These are phyloP conservation scores for Tetratostichococcus sp. DNA, from an alignment of 139 green algal species.

Conservation along the genomic window DNA sequence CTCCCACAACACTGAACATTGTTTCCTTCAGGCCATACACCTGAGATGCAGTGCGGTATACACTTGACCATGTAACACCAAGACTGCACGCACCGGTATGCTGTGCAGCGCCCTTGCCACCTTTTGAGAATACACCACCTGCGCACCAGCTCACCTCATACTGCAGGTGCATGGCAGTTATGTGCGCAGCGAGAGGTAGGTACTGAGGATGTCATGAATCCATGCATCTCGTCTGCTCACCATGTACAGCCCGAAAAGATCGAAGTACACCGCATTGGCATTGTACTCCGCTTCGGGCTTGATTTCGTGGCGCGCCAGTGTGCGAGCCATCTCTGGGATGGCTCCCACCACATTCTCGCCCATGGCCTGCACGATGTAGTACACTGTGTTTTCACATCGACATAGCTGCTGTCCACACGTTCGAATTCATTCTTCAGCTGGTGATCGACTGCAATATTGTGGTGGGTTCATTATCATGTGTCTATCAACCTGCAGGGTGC, in stretches of 20 bases:
- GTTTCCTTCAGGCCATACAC: no score
- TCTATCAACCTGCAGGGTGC: constrained; percentile 50
- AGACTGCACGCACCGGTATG: constrained; percentile 31
- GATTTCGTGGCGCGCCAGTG: constrained; percentile 16
- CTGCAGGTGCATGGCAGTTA: no score
- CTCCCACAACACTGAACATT: no score
- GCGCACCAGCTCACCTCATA: no score
- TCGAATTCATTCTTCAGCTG: no score
- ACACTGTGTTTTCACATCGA: not conserved
- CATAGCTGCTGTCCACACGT: no score
- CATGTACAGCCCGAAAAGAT: constrained; percentile 28
- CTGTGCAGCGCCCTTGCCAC: constrained; percentile 23
- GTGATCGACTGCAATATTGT: no score
- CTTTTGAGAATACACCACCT: constrained; percentile 32
- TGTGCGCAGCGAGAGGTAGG: no score
- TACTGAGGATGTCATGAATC: no score
- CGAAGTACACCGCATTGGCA: constrained; percentile 23
- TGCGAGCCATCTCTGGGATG: constrained; percentile 24
- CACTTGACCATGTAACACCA: no score
- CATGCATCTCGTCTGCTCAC: constrained; percentile 6
- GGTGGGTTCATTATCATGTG: no score
- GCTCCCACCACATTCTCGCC: constrained; percentile 41
- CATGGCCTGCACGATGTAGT: constrained; percentile 36
- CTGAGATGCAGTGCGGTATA: no score
- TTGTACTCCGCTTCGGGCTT: not conserved